Evolutionary conservation across 75 land plant species (phyloP).

Genomic region (Cryptomeria japonica): DNA sequence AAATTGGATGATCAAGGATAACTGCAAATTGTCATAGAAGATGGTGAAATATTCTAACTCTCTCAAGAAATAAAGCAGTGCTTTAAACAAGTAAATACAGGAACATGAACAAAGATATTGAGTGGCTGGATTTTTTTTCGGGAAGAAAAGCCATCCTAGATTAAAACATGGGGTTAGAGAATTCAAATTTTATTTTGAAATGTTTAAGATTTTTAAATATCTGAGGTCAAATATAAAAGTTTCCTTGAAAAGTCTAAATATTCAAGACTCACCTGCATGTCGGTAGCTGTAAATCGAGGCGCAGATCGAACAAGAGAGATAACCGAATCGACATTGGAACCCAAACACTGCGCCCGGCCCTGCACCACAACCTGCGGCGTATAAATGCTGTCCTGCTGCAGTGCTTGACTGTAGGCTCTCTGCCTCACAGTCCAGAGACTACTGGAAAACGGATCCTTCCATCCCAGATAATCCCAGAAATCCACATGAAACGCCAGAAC

Average conservation of each 20-base stretch:
- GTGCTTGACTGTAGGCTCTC: constrained; percentile 72
- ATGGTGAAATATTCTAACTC: too few relatives aligned
- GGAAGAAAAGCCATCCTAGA: too few relatives aligned
- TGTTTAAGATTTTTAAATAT: too few relatives aligned
- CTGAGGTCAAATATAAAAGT: too few relatives aligned
- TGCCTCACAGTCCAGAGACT: constrained; percentile 87
- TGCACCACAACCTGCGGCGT: constrained; percentile 87
- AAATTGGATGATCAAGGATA: neutral
- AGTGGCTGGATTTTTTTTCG: too few relatives aligned
- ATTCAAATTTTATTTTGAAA: too few relatives aligned
- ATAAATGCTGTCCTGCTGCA: constrained; percentile 74
- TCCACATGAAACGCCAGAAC: constrained; percentile 83
- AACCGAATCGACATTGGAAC: constrained; percentile 48
- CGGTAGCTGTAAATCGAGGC: constrained; percentile 50
- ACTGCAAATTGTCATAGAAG: too few relatives aligned
- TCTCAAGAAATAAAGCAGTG: too few relatives aligned
- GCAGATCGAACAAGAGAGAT: constrained; percentile 47
- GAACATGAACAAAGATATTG: too few relatives aligned
- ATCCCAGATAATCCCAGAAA: constrained; percentile 90
- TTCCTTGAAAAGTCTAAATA: neutral
- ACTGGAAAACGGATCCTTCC: constrained; percentile 86
- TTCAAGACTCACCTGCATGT: constrained; percentile 51
- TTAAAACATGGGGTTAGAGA: too few relatives aligned
- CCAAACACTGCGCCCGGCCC: constrained; percentile 63
- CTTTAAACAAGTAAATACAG: too few relatives aligned